phyloP scores from a whole-genome alignment of 2,329 filamentous ascomycete genomes.

The Colletotrichum musae region DNA sequence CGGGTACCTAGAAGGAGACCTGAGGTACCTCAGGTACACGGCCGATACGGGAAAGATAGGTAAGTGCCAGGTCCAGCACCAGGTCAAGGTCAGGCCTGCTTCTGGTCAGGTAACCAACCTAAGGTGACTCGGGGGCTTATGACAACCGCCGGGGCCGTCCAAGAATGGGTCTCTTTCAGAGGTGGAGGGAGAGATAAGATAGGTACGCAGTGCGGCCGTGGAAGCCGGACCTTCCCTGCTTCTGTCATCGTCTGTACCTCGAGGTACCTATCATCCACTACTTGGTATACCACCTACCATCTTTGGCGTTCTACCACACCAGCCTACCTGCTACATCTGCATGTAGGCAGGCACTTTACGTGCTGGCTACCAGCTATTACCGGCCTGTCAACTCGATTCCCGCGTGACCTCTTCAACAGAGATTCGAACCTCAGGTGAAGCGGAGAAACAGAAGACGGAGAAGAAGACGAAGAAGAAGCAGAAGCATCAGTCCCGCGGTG shows the following conservation, averaged over 20 bases:
- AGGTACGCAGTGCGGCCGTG: not conserved
- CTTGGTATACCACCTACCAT: not conserved
- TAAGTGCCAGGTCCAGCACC: slow-evolving; percentile 22
- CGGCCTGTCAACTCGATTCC: too few species aligned
- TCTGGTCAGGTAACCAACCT: slow-evolving; percentile 19
- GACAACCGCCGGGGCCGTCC: slow-evolving; percentile 7
- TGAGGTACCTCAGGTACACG: not conserved
- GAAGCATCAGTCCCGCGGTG: not conserved
- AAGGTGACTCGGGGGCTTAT: not conserved
- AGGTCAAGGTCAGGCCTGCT: slow-evolving; percentile 24
- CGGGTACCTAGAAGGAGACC: not conserved
- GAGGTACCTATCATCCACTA: not conserved
- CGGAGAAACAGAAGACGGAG: not conserved
- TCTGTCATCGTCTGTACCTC: not conserved
- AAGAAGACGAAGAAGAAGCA: not conserved
- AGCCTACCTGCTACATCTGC: too few species aligned
- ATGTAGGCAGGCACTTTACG: too few species aligned
- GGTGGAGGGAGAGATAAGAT: slow-evolving; percentile 34
- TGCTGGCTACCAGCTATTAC: too few species aligned
- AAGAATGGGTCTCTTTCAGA: slow-evolving; percentile 9
- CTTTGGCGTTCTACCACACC: not conserved
- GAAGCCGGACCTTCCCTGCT: slow-evolving; percentile 32
- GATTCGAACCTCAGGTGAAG: not conserved
- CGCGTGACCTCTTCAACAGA: too few species aligned
- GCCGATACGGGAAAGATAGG: slow-evolving; percentile 12